Evolutionary conservation across 371 early-diverging fungal genomes (phyloP), one percentile per base, ranked within the genome.

Genomic region (Lichtheimia hyalospora): DNA sequence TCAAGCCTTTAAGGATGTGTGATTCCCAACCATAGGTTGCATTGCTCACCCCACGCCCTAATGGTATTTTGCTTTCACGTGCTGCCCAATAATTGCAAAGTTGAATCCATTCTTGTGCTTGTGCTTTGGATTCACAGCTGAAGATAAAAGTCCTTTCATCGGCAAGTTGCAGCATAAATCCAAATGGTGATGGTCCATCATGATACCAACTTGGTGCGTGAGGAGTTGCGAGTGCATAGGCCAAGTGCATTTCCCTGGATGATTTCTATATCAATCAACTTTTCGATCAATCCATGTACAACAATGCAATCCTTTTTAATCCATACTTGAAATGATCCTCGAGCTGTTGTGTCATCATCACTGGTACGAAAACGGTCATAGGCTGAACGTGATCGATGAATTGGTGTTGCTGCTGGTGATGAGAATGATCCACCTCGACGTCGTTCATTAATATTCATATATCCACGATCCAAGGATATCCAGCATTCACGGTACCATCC

Each of bases 21-120:
- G 54, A 43, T 28, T 57, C 56, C 75, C 75, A 74, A 0, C 75
- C 75, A 59, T 68, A 74, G 27, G 67, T 54, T 15, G 54, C 43
- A 18, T 74, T 74, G 12, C 62, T 58, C 16, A 74, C 57, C 0
- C 66, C 75, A 46, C 67, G 65, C 14, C 24, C 52, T 13, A 69
- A 43, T 8, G 69, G 63, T 12, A 61, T 58, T 28, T 67, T 71
- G 34, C 65, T 71, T 14, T 64, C 59, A 18, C 52, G 48, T 1
- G 71, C 71, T 4, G 75, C 70, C 23, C 70, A 60, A 3, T 60
- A 48, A 41, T 75, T 71, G 16, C 60, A 56, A 2, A 61, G 55
- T 15, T 62, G 64, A 0, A 70, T 66, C 75, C 75, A 75, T 3
- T 65, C 63, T 13, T 34, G 20, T 12, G 50, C 54, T 15, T 62